Conservation (phyloP, 129 eudicot species). For the Flaveria robusta region DNA sequence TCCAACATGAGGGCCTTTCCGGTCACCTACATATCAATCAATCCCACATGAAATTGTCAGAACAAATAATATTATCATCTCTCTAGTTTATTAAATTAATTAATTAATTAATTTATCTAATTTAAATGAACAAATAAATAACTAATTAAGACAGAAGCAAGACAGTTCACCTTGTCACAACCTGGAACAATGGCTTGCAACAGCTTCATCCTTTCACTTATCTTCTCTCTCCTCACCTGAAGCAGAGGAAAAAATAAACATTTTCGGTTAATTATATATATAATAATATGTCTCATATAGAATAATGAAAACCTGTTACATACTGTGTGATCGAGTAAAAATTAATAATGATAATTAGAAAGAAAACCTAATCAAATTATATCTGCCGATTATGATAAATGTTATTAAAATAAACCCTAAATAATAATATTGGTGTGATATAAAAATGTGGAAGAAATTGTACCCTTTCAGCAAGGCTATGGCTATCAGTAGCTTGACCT, state of each 20-base stretch:
- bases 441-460: slow-evolving; percentile 33
- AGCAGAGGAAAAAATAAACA: background rate
- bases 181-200: slow-evolving; percentile 97
- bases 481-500: slow-evolving; percentile 98
- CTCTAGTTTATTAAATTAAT: slow-evolving; percentile 19
- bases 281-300: background rate
- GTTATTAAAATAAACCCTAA: too few species aligned
- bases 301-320: too few species aligned
- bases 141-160: slow-evolving; percentile 23
- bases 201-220: slow-evolving; percentile 94
- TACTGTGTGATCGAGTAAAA: too few species aligned
- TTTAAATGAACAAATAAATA: background rate
- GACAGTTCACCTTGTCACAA: slow-evolving; percentile 86
- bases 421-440: background rate
- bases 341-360: too few species aligned
- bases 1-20: slow-evolving; percentile 99
- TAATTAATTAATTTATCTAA: background rate
- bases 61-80: background rate
- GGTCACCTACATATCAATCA: slow-evolving; percentile 67
- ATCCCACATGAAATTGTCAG: slow-evolving; percentile 74
- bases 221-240: slow-evolving; percentile 93
- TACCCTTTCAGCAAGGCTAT: slow-evolving; percentile 98
- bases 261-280: background rate
- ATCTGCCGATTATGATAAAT: too few species aligned
- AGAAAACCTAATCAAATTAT: too few species aligned